These are phyloP conservation scores for Lentinula edodes DNA, from an alignment of 768 basidiomycete species.

Conservation along the genomic window DNA sequence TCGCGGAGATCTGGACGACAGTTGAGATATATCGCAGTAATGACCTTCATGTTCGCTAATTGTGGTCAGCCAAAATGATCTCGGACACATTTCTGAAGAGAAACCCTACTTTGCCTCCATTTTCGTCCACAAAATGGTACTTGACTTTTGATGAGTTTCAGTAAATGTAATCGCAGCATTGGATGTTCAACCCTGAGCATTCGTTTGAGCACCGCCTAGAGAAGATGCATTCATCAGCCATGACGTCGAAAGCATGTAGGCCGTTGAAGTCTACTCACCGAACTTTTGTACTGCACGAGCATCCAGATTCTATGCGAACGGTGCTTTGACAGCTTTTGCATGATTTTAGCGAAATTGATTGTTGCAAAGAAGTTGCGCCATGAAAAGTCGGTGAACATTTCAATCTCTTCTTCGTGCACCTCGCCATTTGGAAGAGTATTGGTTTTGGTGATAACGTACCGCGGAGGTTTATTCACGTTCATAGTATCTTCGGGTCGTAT, in stretches of 20 bases:
- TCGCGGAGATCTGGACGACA: conserved; percentile 95
- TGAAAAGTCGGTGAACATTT: conserved; percentile 89
- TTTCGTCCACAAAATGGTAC: conserved; percentile 97
- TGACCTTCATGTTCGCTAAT: conserved; percentile 98
- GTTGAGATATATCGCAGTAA: conserved; percentile 96
- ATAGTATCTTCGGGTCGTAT: conserved; percentile 61
- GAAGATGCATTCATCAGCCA: conserved; percentile 11
- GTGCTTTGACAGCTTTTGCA: conserved; percentile 96
- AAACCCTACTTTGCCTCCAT: conserved; percentile 85
- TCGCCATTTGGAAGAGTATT: conserved; percentile 67
- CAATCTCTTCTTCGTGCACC: conserved; percentile 80
- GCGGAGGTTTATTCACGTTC: conserved; percentile 52
- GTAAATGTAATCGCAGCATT: conserved; percentile 86
- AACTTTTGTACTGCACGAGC: conserved; percentile 97
- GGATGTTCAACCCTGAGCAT: conserved; percentile 93
- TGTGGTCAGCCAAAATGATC: conserved; percentile 1
- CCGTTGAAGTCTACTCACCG: conserved; percentile 46
- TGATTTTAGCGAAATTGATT: conserved; percentile 95
- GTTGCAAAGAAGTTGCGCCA: conserved; percentile 98
- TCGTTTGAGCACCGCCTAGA: conserved; percentile 89
- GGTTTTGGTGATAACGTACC: conserved; percentile 52
- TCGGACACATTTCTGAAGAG: background rate
- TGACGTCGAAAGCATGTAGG: background rate
- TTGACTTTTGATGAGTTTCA: conserved; percentile 98
- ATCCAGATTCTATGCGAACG: conserved; percentile 93